Base-by-base conservation (phyloP, 148 eudicot genomes). In the Rhododendron ferrugineum region DNA sequence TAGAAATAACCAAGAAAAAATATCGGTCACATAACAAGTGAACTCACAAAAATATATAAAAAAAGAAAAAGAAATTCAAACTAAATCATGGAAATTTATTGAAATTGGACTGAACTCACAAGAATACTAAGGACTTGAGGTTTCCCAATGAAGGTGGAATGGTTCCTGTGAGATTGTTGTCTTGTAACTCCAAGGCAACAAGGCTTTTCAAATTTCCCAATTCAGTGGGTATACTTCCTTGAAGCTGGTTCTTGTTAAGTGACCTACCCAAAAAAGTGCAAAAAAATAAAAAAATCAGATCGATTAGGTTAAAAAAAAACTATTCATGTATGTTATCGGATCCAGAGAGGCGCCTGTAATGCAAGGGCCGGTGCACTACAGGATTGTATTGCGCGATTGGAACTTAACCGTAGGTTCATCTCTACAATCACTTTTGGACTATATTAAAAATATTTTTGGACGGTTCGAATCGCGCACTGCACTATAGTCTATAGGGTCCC, bases 131-230 rank as follows among this genome's bases (percentile, higher is more conserved):
- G 44, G 92, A 90, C 84, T 90, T 89, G 87, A 95, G 88, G 30
- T 93, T 91, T 85, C 94, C 97, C 68, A 95, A 58, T 60, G 94
- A 87, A 42, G 94, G 64, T 22, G 98, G 98, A 84, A 95, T 92
- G 20, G 78, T 72, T 47, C 98, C 98, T 23, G 95, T 74, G 70
- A 95, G 85, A 75, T 92, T 93, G 92, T 95, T 95, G 92, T 90
- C 88, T 78, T 94, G 93, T 80, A 95, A 90, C 84, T 95, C 98
- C 95, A 95, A 91, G 89, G 93, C 90, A 52, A 94, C 89, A 77
- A 95, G 92, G 85, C 75, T 93, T 92, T 94, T 93, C 80, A 95
- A 86, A 85, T 92, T 92, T 81, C 97, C 97, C 47, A 95, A 88
- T 89, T 94, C 97, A 60, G 88, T 20, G 30, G 98, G 98, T 87